Percentiles rank a stretch among this genome's conserved stretches.
Evolutionary conservation across 139 green algal species (phyloP).

Genomic region (Ettlia oleoabundans): DNA sequence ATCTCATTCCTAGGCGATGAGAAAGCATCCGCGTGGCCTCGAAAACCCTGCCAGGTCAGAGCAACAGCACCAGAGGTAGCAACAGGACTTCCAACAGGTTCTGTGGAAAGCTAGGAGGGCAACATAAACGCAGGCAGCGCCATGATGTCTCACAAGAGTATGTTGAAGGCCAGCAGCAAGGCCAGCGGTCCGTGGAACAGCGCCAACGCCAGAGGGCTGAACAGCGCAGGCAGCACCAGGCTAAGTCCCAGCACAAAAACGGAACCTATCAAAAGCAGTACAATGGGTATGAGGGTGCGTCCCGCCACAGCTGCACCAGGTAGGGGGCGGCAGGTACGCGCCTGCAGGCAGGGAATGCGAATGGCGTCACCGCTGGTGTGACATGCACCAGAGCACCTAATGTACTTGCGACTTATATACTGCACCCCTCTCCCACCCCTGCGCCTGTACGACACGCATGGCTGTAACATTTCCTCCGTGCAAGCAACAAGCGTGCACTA

Average conservation of each 20-base stretch:
- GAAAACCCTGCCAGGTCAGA: too few species aligned
- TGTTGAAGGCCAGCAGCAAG: constrained; percentile 15
- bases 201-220: neutral
- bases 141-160: neutral
- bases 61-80: too few species aligned
- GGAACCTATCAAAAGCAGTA: neutral
- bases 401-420: neutral
- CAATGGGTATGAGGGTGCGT: neutral
- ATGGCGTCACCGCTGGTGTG: too few species aligned
- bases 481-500: neutral
- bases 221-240: neutral
- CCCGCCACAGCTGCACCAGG: neutral
- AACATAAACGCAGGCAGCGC: neutral
- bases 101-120: too few species aligned
- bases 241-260: neutral
- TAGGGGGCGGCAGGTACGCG: neutral
- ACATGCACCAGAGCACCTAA: neutral
- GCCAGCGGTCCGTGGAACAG: neutral
- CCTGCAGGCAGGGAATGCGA: neutral
- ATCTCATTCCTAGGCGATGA: too few species aligned
- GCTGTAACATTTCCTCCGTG: too few species aligned
- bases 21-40: too few species aligned
- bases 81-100: too few species aligned
- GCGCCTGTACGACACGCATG: too few species aligned
- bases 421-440: too few species aligned